These are phyloP conservation scores for Macrotyloma uniflorum DNA, from an alignment of 306 rosid genomes.

Conservation along the genomic window DNA sequence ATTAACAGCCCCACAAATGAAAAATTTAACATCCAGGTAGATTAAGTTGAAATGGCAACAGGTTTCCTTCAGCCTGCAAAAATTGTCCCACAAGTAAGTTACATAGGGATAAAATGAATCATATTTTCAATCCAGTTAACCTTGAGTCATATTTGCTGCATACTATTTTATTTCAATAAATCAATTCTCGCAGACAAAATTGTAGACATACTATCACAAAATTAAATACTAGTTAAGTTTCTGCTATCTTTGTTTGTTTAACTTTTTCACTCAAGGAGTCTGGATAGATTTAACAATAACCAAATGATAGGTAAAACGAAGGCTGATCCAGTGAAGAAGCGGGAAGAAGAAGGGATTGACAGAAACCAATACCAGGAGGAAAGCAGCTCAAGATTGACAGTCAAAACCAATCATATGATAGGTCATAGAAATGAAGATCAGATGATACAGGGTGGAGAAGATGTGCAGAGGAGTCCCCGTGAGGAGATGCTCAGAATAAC, in stretches of 20 bases:
- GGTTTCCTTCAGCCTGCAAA: slow-evolving; percentile 39
- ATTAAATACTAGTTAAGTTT: slow-evolving; percentile 6
- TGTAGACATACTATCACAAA: neutral
- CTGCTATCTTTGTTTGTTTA: neutral
- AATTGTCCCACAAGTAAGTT: slow-evolving; percentile 21
- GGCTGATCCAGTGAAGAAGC: neutral
- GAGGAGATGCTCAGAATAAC: neutral
- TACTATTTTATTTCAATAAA: neutral
- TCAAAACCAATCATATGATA: neutral
- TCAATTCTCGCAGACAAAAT: slow-evolving; percentile 13
- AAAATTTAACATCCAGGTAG: slow-evolving; percentile 19
- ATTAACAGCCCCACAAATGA: neutral
- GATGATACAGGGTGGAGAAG: slow-evolving; percentile 4
- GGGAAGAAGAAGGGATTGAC: neutral
- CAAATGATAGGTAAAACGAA: slow-evolving; percentile 38
- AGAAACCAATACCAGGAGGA: slow-evolving; percentile 14
- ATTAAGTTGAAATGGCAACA: slow-evolving; percentile 51
- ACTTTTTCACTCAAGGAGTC: neutral
- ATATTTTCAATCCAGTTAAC: neutral
- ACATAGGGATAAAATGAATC: neutral
- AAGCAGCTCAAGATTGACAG: neutral
- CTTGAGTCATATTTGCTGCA: neutral
- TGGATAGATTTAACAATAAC: slow-evolving; percentile 2
- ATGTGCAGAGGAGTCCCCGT: neutral
- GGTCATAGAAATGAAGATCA: neutral